These are phyloP conservation scores for Cercophora sp. DNA, from an alignment of 495 filamentous ascomycete species.

Conservation along the genomic window DNA sequence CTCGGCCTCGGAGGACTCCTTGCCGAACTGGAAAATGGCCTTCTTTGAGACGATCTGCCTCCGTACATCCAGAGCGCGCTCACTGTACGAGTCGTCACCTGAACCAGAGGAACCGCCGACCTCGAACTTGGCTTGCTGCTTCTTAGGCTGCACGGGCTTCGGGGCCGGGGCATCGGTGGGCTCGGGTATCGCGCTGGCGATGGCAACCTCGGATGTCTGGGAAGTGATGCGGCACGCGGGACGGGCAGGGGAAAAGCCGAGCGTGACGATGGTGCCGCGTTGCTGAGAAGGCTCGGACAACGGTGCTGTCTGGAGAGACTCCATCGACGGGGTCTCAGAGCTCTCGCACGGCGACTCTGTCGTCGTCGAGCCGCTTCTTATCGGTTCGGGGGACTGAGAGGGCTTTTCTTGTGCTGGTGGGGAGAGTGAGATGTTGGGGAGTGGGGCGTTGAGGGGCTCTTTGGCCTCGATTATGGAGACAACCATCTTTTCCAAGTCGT, in stretches of 20 bases:
- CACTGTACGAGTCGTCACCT: slow-evolving; percentile 42
- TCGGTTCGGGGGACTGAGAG: slow-evolving; percentile 25
- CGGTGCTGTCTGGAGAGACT: slow-evolving; percentile 32
- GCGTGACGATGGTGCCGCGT: slow-evolving; percentile 65
- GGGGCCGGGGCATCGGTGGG: slow-evolving; percentile 43
- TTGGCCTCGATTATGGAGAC: slow-evolving; percentile 77
- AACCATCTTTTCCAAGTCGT: slow-evolving; percentile 86
- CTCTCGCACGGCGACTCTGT: slow-evolving; percentile 33
- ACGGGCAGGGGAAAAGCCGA: slow-evolving; percentile 80
- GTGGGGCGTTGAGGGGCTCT: slow-evolving; percentile 56
- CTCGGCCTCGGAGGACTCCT: slow-evolving; percentile 75
- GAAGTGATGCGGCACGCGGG: slow-evolving; percentile 52
- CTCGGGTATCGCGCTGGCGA: slow-evolving; percentile 37
- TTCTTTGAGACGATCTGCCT: slow-evolving; percentile 52
- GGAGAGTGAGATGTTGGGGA: slow-evolving; percentile 44
- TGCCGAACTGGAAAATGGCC: slow-evolving; percentile 74
- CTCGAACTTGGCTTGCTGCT: slow-evolving; percentile 51
- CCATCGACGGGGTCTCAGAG: slow-evolving; percentile 24
- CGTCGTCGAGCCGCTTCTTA: slow-evolving; percentile 35
- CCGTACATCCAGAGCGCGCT: slow-evolving; percentile 42
- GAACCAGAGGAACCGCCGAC: slow-evolving; percentile 51
- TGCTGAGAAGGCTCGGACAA: slow-evolving; percentile 39
- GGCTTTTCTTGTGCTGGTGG: slow-evolving; percentile 12
- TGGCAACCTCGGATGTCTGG: slow-evolving; percentile 22
- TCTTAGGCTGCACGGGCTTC: slow-evolving; percentile 45